Conservation (phyloP, 2,329 filamentous ascomycete species). For the Amauroascus niger region DNA sequence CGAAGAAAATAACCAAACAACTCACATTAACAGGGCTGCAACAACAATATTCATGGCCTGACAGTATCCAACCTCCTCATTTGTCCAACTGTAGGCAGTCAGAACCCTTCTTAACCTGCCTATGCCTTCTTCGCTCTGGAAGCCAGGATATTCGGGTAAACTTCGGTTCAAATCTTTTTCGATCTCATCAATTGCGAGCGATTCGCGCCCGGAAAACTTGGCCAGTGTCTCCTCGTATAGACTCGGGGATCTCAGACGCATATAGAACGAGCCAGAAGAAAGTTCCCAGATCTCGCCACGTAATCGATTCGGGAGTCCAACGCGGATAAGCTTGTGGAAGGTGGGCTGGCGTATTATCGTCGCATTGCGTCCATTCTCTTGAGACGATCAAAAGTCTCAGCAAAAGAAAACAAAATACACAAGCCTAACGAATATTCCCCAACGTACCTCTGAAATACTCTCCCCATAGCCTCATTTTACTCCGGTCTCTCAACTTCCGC, state of each 20-base stretch:
- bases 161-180: slow-evolving; percentile 97
- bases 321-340: slow-evolving; percentile 93
- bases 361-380: slow-evolving; percentile 84
- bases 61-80: slow-evolving; percentile 92
- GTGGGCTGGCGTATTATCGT: slow-evolving; percentile 91
- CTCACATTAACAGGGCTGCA: slow-evolving; percentile 81
- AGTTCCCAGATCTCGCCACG: slow-evolving; percentile 95
- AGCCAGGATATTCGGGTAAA: slow-evolving; percentile 92
- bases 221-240: slow-evolving; percentile 74
- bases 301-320: slow-evolving; percentile 85
- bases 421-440: too few relatives aligned
- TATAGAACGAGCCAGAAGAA: slow-evolving; percentile 79
- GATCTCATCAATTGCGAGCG: slow-evolving; percentile 94
- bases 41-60: slow-evolving; percentile 99
- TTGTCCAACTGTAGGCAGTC: slow-evolving; percentile 95
- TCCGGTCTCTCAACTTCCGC: slow-evolving; percentile 83
- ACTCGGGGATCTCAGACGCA: slow-evolving; percentile 75
- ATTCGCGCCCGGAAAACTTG: slow-evolving; percentile 76
- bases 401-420: not conserved
- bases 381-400: slow-evolving; percentile 12
- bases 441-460: slow-evolving; percentile 65
- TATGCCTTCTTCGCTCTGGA: slow-evolving; percentile 93
- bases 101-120: slow-evolving; percentile 78
- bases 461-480: slow-evolving; percentile 95
- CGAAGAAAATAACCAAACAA: slow-evolving; percentile 17